Evolutionary conservation across 352 stramenopile genomes (phyloP).

Genomic region (Blastocystis sp.): DNA sequence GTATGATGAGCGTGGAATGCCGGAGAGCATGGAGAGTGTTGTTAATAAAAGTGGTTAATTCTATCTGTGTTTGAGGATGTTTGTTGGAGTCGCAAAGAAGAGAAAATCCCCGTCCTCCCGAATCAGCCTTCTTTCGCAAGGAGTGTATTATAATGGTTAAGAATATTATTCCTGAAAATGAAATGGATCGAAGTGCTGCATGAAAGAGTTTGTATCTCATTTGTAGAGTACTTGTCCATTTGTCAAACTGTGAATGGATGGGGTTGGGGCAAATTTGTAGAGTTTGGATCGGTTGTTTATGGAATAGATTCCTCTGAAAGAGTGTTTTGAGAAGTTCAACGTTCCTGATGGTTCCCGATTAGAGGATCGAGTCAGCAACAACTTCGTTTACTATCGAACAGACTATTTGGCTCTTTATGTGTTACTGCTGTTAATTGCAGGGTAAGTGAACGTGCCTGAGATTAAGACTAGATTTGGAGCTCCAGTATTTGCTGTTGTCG

Average conservation of each 20-base stretch:
- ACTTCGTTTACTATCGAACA: slow-evolving; percentile 48
- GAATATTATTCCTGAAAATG: slow-evolving; percentile 55
- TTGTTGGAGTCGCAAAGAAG: background rate
- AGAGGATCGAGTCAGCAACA: slow-evolving; percentile 16
- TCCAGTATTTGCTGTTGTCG: background rate
- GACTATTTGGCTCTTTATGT: slow-evolving; percentile 51
- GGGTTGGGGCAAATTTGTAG: slow-evolving; percentile 54
- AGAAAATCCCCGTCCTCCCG: too few species aligned
- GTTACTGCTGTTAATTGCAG: slow-evolving; percentile 4
- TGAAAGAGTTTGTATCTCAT: background rate
- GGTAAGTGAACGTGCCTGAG: too few species aligned
- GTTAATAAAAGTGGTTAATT: background rate
- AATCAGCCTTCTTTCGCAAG: too few species aligned
- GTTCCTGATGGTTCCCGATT: background rate
- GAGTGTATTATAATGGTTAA: too few species aligned
- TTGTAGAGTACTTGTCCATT: background rate
- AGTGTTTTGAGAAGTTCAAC: slow-evolving; percentile 58
- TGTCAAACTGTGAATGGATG: slow-evolving; percentile 47
- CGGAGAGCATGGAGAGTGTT: background rate
- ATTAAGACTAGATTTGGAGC: background rate
- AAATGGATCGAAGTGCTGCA: background rate
- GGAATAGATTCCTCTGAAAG: slow-evolving; percentile 7
- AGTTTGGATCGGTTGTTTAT: background rate
- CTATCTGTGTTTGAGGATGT: background rate
- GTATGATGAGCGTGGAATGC: background rate